A percentile compares a stretch with the other conserved stretches of the same genome.
Evolutionary conservation across 345 rosid species (phyloP).

Genomic region (Streptanthus diversifolius): DNA sequence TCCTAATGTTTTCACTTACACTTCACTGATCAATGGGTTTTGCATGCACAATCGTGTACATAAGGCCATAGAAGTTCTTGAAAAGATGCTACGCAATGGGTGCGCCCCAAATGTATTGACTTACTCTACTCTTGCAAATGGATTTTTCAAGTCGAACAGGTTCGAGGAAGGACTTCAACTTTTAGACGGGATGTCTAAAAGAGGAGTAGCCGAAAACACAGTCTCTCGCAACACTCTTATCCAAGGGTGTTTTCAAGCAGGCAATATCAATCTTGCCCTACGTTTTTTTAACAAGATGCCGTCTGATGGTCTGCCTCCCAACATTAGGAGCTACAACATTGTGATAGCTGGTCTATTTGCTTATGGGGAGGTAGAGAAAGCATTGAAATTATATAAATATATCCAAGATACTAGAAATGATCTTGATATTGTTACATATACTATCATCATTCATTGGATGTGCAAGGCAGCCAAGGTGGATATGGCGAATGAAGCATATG

Average conservation of each 20-base stretch:
- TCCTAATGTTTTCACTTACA: constrained; percentile 29
- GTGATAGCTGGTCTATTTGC: constrained; percentile 35
- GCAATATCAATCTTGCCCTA: constrained; percentile 13
- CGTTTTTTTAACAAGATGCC: constrained; percentile 23
- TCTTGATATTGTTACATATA: constrained; percentile 36
- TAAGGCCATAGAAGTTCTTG: constrained; percentile 1
- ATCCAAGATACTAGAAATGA: constrained; percentile 23
- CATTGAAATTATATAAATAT: constrained; percentile 12
- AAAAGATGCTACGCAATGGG: constrained; percentile 17
- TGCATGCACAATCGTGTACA: constrained; percentile 18
- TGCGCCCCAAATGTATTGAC: constrained; percentile 34
- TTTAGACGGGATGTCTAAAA: constrained; percentile 23
- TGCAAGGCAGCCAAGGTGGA: constrained; percentile 34
- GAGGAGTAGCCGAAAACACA: constrained; percentile 21
- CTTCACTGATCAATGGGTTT: constrained; percentile 16
- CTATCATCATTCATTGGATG: constrained; percentile 36
- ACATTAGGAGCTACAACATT: constrained; percentile 35
- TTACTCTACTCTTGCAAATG: constrained; percentile 38
- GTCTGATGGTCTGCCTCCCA: constrained; percentile 30
- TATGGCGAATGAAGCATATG: constrained; percentile 33
- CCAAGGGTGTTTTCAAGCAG: constrained; percentile 33
- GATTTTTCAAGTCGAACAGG: constrained; percentile 33
- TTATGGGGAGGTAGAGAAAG: constrained; percentile 23
- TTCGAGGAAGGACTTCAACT: constrained; percentile 27
- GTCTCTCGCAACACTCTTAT: constrained; percentile 30